Conservation (phyloP, 148 eudicot genomes). For the Nyssa sinensis region DNA sequence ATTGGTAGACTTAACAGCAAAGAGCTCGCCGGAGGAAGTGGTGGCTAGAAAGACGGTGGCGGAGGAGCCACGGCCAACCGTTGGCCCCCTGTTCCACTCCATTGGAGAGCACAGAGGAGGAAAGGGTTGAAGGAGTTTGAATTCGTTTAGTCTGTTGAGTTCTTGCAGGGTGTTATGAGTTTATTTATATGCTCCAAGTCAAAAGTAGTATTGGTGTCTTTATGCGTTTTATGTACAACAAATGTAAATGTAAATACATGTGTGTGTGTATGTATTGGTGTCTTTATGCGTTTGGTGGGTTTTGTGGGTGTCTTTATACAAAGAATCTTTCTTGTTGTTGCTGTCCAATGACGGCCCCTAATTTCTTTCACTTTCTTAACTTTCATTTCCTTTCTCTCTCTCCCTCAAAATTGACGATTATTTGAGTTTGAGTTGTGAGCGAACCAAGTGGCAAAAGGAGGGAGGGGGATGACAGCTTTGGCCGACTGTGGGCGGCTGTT, state of each 20-base stretch:
- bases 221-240: no score
- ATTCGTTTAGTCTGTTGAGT: not conserved
- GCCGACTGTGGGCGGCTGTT: slow-evolving; percentile 30
- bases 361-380: not conserved
- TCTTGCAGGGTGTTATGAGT: not conserved
- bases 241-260: no score
- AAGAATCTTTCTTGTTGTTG: slow-evolving; percentile 14
- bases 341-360: not conserved
- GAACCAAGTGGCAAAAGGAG: slow-evolving; percentile 27
- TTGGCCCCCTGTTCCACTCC: slow-evolving; percentile 43
- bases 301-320: not conserved
- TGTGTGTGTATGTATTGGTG: no score
- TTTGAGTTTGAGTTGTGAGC: slow-evolving; percentile 2
- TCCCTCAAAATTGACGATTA: not conserved
- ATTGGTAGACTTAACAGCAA: slow-evolving; percentile 48
- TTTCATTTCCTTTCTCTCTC: not conserved
- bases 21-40: slow-evolving; percentile 28
- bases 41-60: slow-evolving; percentile 50
- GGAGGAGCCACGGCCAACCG: slow-evolving; percentile 47
- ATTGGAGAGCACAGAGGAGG: slow-evolving; percentile 15
- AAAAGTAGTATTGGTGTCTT: no score
- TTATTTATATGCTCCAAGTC: slow-evolving; percentile 3
- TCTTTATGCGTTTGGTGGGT: not conserved
- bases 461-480: slow-evolving; percentile 22
- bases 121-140: not conserved